Evolutionary conservation across 306 rosid species (phyloP), one percentile per base, ranked within the genome.

Genomic region (Sicyos edulis): DNA sequence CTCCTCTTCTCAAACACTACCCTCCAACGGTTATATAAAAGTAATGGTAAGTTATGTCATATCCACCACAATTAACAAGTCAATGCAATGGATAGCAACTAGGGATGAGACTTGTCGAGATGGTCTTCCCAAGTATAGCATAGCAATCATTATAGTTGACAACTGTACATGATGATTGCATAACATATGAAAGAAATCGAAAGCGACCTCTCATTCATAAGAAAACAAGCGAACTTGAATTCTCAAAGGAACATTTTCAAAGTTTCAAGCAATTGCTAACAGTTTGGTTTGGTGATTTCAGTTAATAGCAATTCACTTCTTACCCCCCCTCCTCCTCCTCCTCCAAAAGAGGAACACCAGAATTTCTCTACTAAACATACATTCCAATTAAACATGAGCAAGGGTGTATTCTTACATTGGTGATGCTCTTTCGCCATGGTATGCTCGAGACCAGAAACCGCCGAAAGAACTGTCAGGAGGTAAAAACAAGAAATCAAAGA

Each of bases 371-470:
- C 26, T 42, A 80, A 57, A 71, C 70, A 70, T 74, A 58, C 29
- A 29, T 57, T 55, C 37, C 65, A 65, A 52, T 26, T 22, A 50
- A 55, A 50, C 72, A 9, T 7, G 32, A 5, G 73, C 55, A 50
- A 53, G 54, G 8, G 26, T 10, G 17, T 60, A 56, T 78, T 82
- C 92, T 82, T 83, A 93, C 99, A 91, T 49, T 73, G 68, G 73
- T 93, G 96, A 58, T 86, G 91, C 83, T 87, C 88, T 70, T 80
- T 82, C 54, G 91, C 79, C 88, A 91, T 78, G 49, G 96, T 87
- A 88, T 87, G 84, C 85, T 93, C 99, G 19, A 91, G 83, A 17
- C 97, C 99, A n/a, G 99, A 93, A 78, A 93, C 88, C 26, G 99
- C 99, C 24, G 99, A 93, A 80, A 93, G 83, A 65, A 93, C 99